Conservation (phyloP, 1,284 basidiomycete species). For the Stereum hirsutum region DNA sequence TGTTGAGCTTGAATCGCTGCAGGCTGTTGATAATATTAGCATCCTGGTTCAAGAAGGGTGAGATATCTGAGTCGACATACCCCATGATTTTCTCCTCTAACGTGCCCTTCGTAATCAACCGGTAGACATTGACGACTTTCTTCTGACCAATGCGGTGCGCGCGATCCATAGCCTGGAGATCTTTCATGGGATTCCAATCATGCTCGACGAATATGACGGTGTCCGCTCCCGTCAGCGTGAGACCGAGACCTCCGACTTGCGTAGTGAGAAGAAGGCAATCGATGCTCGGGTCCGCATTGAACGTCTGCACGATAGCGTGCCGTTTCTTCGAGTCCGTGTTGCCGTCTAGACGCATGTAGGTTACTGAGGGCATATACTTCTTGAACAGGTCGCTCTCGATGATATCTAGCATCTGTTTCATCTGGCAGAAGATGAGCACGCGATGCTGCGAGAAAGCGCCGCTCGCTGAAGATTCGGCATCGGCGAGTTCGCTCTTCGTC, state of each 20-base stretch:
- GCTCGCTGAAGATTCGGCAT: slow-evolving; percentile 44
- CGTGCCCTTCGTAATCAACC: slow-evolving; percentile 94
- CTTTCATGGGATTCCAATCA: slow-evolving; percentile 99
- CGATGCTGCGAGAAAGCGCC: slow-evolving; percentile 87
- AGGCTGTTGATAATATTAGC: slow-evolving; percentile 39
- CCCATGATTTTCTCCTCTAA: slow-evolving; percentile 99
- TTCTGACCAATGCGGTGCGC: slow-evolving; percentile 98
- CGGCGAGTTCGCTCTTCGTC: slow-evolving; percentile 54
- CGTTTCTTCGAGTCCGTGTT: slow-evolving; percentile 84
- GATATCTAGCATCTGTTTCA: slow-evolving; percentile 98
- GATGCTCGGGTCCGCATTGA: slow-evolving; percentile 96
- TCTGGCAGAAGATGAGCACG: slow-evolving; percentile 98
- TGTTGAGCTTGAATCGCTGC: slow-evolving; percentile 98
- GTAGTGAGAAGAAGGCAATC: slow-evolving; percentile 96
- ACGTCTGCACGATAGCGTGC: slow-evolving; percentile 94
- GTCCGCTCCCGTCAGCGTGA: slow-evolving; percentile 97
- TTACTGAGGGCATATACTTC: slow-evolving; percentile 87
- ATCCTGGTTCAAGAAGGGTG: slow-evolving; percentile 2
- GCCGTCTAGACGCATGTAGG: slow-evolving; percentile 97
- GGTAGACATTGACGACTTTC: slow-evolving; percentile 98
- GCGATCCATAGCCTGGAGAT: slow-evolving; percentile 98
- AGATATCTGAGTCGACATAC: slow-evolving; percentile 40
- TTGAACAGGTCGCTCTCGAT: slow-evolving; percentile 94
- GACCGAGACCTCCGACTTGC: slow-evolving; percentile 91
- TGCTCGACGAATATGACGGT: slow-evolving; percentile 99